Conservation (phyloP, 2,329 filamentous ascomycete species). For the Ilyonectria destructans region DNA sequence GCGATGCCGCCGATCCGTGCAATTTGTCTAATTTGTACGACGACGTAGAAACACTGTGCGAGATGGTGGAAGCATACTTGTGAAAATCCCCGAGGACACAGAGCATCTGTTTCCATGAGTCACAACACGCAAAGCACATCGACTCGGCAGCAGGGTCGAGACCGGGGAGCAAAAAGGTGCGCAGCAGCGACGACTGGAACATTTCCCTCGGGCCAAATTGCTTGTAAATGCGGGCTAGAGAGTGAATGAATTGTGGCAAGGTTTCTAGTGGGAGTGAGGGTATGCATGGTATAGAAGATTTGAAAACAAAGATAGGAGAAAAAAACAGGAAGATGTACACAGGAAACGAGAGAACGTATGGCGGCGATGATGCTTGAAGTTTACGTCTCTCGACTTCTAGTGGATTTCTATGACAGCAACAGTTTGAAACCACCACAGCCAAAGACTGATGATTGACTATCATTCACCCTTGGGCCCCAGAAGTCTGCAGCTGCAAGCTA, state of each 20-base stretch:
- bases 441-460: slow-evolving; percentile 1
- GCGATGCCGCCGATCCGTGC: background rate
- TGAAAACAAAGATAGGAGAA: background rate
- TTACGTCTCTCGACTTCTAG: slow-evolving; percentile 1
- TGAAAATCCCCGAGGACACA: background rate
- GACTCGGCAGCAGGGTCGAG: background rate
- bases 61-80: slow-evolving; percentile 3
- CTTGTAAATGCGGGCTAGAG: background rate
- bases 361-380: background rate
- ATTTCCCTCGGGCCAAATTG: background rate
- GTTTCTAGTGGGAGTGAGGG: slow-evolving; percentile 3
- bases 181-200: background rate
- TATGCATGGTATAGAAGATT: background rate
- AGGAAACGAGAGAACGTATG: background rate
- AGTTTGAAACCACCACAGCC: background rate
- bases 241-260: background rate
- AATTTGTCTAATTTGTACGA: slow-evolving; percentile 3
- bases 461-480: background rate
- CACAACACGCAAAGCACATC: background rate
- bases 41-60: slow-evolving; percentile 4
- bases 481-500: background rate
- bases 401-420: slow-evolving; percentile 3
- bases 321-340: background rate
- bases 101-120: too few relatives aligned
- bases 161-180: background rate